These are phyloP conservation scores for Cladophialophora carrionii DNA, from an alignment of 2,329 filamentous ascomycete species.

Conservation along the genomic window DNA sequence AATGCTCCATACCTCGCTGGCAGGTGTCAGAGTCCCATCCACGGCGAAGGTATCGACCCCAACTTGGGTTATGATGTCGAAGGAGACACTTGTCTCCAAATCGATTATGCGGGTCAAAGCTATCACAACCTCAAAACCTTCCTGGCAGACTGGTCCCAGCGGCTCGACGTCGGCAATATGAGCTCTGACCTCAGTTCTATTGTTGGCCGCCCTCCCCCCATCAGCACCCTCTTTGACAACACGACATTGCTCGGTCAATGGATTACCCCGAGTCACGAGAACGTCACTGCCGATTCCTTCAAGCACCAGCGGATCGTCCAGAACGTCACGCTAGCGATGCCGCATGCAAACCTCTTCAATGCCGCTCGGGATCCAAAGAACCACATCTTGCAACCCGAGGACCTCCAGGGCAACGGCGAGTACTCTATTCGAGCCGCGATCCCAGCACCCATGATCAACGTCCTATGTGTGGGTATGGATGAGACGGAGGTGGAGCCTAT, in stretches of 20 bases:
- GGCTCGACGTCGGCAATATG: slow-evolving; percentile 51
- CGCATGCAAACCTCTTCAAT: slow-evolving; percentile 69
- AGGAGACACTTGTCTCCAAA: slow-evolving; percentile 65
- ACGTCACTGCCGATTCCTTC: slow-evolving; percentile 58
- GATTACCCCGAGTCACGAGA: slow-evolving; percentile 60
- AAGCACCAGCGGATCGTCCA: slow-evolving; percentile 65
- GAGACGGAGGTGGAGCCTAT: slow-evolving; percentile 64
- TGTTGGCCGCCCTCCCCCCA: slow-evolving; percentile 59
- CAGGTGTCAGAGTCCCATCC: slow-evolving; percentile 66
- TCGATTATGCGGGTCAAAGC: slow-evolving; percentile 68
- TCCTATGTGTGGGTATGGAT: slow-evolving; percentile 71
- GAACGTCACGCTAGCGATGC: slow-evolving; percentile 77
- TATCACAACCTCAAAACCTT: slow-evolving; percentile 72
- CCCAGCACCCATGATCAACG: slow-evolving; percentile 70
- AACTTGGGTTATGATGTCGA: slow-evolving; percentile 35
- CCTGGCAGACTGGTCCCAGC: slow-evolving; percentile 58
- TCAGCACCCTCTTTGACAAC: slow-evolving; percentile 70
- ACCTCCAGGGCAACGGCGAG: slow-evolving; percentile 67
- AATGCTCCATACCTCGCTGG: slow-evolving; percentile 61
- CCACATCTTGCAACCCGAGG: slow-evolving; percentile 69
- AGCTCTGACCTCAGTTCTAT: slow-evolving; percentile 38
- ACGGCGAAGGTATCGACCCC: slow-evolving; percentile 31
- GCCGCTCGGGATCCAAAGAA: slow-evolving; percentile 67
- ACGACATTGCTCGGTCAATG: slow-evolving; percentile 71
- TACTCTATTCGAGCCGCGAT: slow-evolving; percentile 71